These are phyloP conservation scores for Nigrospora osmanthi DNA, from an alignment of 2,329 filamentous ascomycete species.

Conservation along the genomic window DNA sequence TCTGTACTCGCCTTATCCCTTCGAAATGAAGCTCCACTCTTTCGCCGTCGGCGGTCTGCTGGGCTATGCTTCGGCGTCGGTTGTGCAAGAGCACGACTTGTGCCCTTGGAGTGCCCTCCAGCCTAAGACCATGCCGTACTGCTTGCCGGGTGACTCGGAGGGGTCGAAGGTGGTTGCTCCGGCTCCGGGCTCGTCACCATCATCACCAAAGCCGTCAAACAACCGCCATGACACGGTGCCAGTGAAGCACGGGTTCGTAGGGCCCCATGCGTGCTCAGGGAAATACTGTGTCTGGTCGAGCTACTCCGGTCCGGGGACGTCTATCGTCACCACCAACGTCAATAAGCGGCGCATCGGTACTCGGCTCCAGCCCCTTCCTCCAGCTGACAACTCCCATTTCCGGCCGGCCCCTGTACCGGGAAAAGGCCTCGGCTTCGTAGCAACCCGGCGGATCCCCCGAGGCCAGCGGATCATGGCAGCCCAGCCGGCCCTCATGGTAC, in stretches of 20 bases:
- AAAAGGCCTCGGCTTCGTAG: slow-evolving; percentile 14
- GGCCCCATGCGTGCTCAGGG: slow-evolving; percentile 1
- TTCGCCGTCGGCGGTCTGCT: too few relatives aligned
- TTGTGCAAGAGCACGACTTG: too few relatives aligned
- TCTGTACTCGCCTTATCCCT: too few relatives aligned
- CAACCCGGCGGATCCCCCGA: slow-evolving; percentile 9
- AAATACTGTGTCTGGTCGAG: slow-evolving; percentile 6
- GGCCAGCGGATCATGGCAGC: slow-evolving; percentile 14
- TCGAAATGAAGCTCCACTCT: too few relatives aligned
- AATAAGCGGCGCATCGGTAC: neutral
- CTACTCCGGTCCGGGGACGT: neutral
- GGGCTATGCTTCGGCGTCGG: too few relatives aligned
- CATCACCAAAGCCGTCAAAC: too few relatives aligned
- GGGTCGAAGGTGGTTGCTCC: too few relatives aligned
- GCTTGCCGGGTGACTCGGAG: too few relatives aligned
- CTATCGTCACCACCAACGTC: slow-evolving; percentile 1
- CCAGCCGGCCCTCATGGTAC: slow-evolving; percentile 13
- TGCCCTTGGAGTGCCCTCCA: too few relatives aligned
- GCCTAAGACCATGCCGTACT: too few relatives aligned
- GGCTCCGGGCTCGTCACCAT: too few relatives aligned
- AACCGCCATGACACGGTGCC: too few relatives aligned
- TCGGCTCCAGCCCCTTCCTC: neutral
- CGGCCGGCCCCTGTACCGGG: slow-evolving; percentile 7
- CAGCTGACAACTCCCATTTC: neutral
- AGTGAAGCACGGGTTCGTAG: neutral